Conservation (phyloP, 305 asterid genomes). For the Galium porrigens region DNA sequence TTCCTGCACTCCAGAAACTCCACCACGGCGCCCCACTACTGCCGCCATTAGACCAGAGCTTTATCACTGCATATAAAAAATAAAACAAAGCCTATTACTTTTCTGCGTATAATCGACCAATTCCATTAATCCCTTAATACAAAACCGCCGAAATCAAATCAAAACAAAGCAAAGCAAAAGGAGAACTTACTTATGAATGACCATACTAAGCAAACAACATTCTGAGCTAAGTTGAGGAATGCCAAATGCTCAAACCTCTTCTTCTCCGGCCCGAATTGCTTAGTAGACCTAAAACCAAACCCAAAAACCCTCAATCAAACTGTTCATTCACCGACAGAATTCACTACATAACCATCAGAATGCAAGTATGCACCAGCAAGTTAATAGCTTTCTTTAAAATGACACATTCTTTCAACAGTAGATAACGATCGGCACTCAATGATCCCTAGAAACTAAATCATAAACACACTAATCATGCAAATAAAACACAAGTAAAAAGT, state of each 20-base stretch:
- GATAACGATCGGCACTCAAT: not conserved
- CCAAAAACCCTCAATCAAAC: not conserved
- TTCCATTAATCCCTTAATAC: not conserved
- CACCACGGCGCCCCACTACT: constrained; percentile 86
- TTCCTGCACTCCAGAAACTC: constrained; percentile 99
- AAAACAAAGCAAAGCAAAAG: not conserved
- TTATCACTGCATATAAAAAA: constrained; percentile 45
- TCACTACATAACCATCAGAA: not conserved
- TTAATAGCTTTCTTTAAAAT: not conserved
- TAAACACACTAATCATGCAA: not conserved
- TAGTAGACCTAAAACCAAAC: constrained; percentile 49
- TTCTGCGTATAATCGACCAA: not conserved
- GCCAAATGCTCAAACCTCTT: constrained; percentile 95
- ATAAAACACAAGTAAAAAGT: not conserved
- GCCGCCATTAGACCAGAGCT: constrained; percentile 65
- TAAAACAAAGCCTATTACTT: constrained; percentile 3
- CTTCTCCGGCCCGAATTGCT: constrained; percentile 68
- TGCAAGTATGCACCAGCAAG: not conserved
- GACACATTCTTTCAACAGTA: not conserved
- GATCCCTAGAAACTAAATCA: not conserved
- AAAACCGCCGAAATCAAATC: not conserved
- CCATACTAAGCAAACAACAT: constrained; percentile 78
- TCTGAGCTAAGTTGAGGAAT: constrained; percentile 80
- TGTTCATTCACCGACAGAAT: not conserved
- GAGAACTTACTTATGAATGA: constrained; percentile 64